Evolutionary conservation across 352 stramenopile species (phyloP), one percentile per base, ranked within the genome.

Genomic region (Phytophthora palmivora): DNA sequence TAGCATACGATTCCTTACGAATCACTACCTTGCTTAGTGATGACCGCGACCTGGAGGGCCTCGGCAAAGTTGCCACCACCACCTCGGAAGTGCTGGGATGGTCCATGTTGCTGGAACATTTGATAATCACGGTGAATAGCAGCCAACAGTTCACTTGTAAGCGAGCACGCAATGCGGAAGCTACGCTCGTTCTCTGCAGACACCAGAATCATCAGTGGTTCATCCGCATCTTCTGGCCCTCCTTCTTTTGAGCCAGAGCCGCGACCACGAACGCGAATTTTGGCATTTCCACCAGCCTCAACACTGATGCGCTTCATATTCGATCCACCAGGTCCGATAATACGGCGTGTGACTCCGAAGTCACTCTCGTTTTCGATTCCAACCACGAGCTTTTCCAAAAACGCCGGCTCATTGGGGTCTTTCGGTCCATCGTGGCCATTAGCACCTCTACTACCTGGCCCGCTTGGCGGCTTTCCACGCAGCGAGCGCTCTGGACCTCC

Each of bases 281-380:
- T 95, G 34, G 88, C 86, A 42, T 88, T 88, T 0, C 86, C 86
- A 21, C 86, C 78, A 1, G 88, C 82, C 38, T 96, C 88, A 14
- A 87, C 63, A 39, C 84, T 94, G 56, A 96, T 96, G 14, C 88
- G 88, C 63, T 96, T 95, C 82, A 96, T 92, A 50, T 96, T 82
- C 4, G 83, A 87, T 5, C 86, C 88, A 0, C 71, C 76, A 15
- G 82, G 86, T 5, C 88, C 88, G 47, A 96, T 94, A 50, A 96
- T 92, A 24, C 86, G 84, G 1, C 86, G 84, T 18, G 86, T 94
- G 30, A 94, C 86, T 9, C 82, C 80, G 67, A 96, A 96, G 24
- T 95, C 88, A 48, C 63, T 88, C 43, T 96, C 88, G 12, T 89
- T 86, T 33, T 96, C 88, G n/a, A 96, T 95, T 0, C 86, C 88